Evolutionary conservation across 768 basidiomycete species (phyloP).

Genomic region (Chalciporus chontae): DNA sequence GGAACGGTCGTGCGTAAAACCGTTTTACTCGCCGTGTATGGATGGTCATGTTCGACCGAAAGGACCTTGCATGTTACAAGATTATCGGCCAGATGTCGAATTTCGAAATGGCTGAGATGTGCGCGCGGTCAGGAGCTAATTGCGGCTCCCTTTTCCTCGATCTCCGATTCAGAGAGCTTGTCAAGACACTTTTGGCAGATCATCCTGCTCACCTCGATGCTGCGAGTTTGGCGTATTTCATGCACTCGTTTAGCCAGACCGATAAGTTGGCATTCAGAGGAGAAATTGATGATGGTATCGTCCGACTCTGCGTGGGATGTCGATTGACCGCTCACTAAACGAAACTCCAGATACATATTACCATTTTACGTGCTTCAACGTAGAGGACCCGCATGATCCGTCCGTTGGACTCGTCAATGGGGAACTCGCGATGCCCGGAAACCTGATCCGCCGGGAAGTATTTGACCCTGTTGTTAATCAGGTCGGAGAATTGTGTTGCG

Average conservation of each 20-base stretch:
- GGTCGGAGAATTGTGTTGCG: slow-evolving; percentile 38
- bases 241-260: slow-evolving; percentile 86
- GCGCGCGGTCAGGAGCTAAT: slow-evolving; percentile 81
- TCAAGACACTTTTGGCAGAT: slow-evolving; percentile 71
- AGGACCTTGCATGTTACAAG: slow-evolving; percentile 58
- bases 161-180: slow-evolving; percentile 78
- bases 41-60: slow-evolving; percentile 9
- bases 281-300: slow-evolving; percentile 65
- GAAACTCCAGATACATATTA: slow-evolving; percentile 64
- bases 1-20: slow-evolving; percentile 59
- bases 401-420: slow-evolving; percentile 79
- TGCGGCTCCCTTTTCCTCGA: slow-evolving; percentile 88
- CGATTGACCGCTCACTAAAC: slow-evolving; percentile 10
- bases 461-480: slow-evolving; percentile 85
- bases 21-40: not conserved
- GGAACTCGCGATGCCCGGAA: slow-evolving; percentile 79
- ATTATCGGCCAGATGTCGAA: slow-evolving; percentile 77
- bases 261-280: slow-evolving; percentile 81
- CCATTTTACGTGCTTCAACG: slow-evolving; percentile 89
- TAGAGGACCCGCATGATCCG: slow-evolving; percentile 77
- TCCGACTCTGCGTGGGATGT: slow-evolving; percentile 12
- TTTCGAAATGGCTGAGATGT: slow-evolving; percentile 91
- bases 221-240: slow-evolving; percentile 81
- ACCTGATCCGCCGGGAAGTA: slow-evolving; percentile 73
- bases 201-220: slow-evolving; percentile 84